Evolutionary conservation across 345 rosid genomes (phyloP).

Genomic region (Punica granatum): DNA sequence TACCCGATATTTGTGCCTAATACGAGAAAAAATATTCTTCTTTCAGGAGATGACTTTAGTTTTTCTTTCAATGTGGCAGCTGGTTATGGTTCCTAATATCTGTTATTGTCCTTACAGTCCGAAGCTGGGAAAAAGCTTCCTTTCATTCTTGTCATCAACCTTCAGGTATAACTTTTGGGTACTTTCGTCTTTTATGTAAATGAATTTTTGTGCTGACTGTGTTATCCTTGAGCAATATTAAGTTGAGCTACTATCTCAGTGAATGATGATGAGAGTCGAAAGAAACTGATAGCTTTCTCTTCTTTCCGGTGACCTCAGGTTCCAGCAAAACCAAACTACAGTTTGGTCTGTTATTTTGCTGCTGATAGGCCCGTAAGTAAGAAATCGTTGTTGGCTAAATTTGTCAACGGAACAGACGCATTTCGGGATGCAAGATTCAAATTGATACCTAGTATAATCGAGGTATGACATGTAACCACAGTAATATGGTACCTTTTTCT

Average conservation of each 20-base stretch:
- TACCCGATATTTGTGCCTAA: not conserved
- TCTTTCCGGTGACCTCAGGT: constrained; percentile 37
- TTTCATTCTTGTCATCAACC: constrained; percentile 73
- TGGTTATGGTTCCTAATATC: too few relatives aligned
- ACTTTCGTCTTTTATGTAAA: not conserved
- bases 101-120: constrained; percentile 41
- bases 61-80: not conserved
- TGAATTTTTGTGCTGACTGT: not conserved
- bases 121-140: constrained; percentile 90
- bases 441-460: constrained; percentile 84
- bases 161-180: constrained; percentile 52
- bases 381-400: constrained; percentile 69
- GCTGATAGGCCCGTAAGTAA: constrained; percentile 75
- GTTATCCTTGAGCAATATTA: not conserved
- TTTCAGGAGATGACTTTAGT: not conserved
- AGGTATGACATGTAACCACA: constrained; percentile 32
- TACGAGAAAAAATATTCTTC: not conserved
- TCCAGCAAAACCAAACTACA: constrained; percentile 91
- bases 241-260: not conserved
- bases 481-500: not conserved
- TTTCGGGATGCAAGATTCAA: constrained; percentile 90
- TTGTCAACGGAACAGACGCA: constrained; percentile 70
- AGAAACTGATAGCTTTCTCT: not conserved
- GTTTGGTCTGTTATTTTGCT: constrained; percentile 84
- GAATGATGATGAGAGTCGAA: not conserved